Conservation (phyloP, 2,329 filamentous ascomycete genomes). For the Nigrospora osmanthi region DNA sequence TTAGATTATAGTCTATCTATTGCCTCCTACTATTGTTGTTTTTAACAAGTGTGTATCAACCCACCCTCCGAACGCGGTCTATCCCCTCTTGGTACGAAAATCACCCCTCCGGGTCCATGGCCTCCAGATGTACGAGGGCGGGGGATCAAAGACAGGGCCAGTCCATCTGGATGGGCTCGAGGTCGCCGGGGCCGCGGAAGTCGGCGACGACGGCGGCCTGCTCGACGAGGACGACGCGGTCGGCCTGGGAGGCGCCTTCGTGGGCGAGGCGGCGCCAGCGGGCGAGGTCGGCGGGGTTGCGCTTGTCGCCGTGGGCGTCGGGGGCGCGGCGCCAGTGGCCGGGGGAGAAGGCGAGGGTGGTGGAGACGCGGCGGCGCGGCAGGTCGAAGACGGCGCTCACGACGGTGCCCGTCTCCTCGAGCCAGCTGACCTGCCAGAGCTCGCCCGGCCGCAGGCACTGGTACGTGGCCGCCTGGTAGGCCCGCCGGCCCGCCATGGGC, state of each 20-base stretch:
- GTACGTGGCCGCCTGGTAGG: constrained; percentile 46
- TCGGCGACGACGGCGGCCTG: constrained; percentile 42
- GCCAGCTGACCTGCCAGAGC: constrained; percentile 53
- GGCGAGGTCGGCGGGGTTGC: constrained; percentile 39
- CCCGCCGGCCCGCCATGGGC: constrained; percentile 47
- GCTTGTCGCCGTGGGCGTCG: constrained; percentile 48
- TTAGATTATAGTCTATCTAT: too few relatives aligned
- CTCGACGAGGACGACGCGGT: constrained; percentile 43
- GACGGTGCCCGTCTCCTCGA: constrained; percentile 52
- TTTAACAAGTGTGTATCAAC: too few relatives aligned
- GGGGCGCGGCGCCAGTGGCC: constrained; percentile 45
- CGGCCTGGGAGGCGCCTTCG: constrained; percentile 39
- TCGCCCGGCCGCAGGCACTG: constrained; percentile 51
- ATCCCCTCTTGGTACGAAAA: too few relatives aligned
- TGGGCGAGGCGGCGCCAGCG: constrained; percentile 41
- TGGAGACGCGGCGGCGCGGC: constrained; percentile 35
- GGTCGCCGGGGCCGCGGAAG: constrained; percentile 38
- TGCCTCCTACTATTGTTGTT: too few relatives aligned
- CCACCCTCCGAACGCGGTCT: too few relatives aligned
- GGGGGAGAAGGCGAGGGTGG: constrained; percentile 44
- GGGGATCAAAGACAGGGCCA: constrained; percentile 21
- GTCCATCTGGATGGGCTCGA: constrained; percentile 35
- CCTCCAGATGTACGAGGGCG: too few relatives aligned
- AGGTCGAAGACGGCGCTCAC: constrained; percentile 50
- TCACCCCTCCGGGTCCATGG: too few relatives aligned